Percentiles rank a stretch among this genome's conserved stretches.
phyloP scores from a whole-genome alignment of 768 basidiomycete species.

The Leucosporidium creatinivorum region DNA sequence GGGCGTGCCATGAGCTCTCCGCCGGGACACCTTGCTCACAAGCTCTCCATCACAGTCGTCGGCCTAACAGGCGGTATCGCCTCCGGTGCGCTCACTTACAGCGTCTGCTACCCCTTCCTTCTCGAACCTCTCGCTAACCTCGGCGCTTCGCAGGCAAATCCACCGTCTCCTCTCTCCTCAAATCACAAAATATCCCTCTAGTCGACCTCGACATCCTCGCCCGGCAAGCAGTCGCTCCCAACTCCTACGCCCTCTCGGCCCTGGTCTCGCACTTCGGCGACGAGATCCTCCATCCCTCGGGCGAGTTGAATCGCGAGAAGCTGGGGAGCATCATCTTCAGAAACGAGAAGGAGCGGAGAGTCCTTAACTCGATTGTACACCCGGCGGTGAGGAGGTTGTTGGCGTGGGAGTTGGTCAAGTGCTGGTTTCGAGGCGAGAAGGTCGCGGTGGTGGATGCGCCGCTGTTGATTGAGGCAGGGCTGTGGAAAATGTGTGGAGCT shows the following conservation, averaged over 20 bases:
- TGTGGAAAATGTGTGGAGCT: conserved; percentile 74
- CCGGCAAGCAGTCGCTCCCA: conserved; percentile 74
- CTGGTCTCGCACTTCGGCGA: conserved; percentile 67
- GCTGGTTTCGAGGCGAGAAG: conserved; percentile 71
- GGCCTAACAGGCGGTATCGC: conserved; percentile 95
- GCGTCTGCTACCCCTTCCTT: background rate
- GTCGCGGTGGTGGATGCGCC: conserved; percentile 85
- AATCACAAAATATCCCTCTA: conserved; percentile 56
- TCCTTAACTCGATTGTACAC: conserved; percentile 78
- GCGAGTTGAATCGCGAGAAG: conserved; percentile 69
- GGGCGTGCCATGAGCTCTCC: too few species aligned
- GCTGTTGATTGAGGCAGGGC: conserved; percentile 75
- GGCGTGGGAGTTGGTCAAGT: conserved; percentile 56
- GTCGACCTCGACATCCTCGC: conserved; percentile 90
- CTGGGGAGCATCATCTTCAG: conserved; percentile 80
- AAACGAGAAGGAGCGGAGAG: conserved; percentile 57
- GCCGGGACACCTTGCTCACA: background rate
- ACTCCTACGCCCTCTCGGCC: conserved; percentile 60
- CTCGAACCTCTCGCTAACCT: background rate
- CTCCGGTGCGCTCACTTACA: conserved; percentile 45
- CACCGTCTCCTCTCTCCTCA: conserved; percentile 68
- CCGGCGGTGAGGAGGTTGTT: conserved; percentile 81
- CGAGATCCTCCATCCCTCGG: conserved; percentile 59
- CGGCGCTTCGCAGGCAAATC: conserved; percentile 62
- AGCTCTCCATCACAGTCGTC: conserved; percentile 53